phyloP scores from a whole-genome alignment of 2,329 filamentous ascomycete species.

The Penicillium oxalicum region DNA sequence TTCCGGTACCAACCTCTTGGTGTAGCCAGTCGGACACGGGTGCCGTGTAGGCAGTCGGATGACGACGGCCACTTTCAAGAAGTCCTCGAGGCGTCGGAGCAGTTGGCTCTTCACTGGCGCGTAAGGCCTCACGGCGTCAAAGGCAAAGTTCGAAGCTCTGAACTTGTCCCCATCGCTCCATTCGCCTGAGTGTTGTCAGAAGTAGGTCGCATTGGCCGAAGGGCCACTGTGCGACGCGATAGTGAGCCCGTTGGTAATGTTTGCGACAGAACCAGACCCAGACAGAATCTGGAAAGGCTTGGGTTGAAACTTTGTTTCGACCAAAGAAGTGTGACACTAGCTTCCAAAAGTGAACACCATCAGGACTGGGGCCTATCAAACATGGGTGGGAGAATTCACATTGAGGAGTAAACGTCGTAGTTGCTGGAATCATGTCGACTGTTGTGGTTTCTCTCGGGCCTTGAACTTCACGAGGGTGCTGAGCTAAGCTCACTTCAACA shows the following conservation, averaged over 20 bases:
- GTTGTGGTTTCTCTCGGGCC: too few species aligned
- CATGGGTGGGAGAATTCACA: not conserved
- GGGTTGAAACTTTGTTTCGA: not conserved
- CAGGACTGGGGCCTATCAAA: not conserved
- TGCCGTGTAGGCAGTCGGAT: too few species aligned
- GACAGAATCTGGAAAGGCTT: not conserved
- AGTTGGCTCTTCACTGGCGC: too few species aligned
- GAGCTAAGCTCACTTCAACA: too few species aligned
- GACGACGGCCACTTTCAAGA: too few species aligned
- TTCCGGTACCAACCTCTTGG: too few species aligned
- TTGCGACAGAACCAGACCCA: not conserved
- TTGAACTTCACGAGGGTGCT: too few species aligned
- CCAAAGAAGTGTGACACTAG: not conserved
- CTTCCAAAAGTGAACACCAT: not conserved
- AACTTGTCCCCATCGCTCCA: not conserved
- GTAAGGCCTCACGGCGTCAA: too few species aligned
- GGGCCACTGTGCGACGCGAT: not conserved
- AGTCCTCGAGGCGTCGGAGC: too few species aligned
- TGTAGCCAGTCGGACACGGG: too few species aligned
- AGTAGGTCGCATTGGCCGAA: not conserved
- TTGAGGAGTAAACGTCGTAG: too few species aligned
- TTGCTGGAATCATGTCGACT: too few species aligned
- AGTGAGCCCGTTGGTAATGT: not conserved
- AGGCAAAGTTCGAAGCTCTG: not conserved
- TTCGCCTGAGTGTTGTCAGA: not conserved